Conservation (phyloP, 805 yeast species). For the Pichia phayaonensis region DNA sequence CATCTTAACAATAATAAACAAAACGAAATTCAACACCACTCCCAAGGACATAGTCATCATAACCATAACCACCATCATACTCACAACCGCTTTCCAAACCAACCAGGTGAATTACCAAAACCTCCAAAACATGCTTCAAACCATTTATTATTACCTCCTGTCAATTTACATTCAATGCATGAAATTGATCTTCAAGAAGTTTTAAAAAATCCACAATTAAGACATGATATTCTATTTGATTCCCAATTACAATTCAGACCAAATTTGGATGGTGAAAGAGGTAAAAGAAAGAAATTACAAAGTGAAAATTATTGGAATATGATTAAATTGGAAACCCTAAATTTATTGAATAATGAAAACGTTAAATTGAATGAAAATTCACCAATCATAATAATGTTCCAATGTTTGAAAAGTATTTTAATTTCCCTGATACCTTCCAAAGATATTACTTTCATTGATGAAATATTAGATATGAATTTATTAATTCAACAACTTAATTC, state of each 20-base stretch:
- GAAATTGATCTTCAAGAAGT: constrained; percentile 87
- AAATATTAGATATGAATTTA: constrained; percentile 69
- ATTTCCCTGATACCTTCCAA: constrained; percentile 69
- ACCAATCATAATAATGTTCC: constrained; percentile 58
- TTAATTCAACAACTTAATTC: constrained; percentile 66
- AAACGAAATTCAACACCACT: neutral
- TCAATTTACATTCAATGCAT: constrained; percentile 68
- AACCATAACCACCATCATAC: constrained; percentile 1
- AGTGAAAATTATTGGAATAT: constrained; percentile 83
- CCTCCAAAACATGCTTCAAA: constrained; percentile 12
- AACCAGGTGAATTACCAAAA: neutral
- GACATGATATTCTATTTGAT: constrained; percentile 90
- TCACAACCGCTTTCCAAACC: neutral
- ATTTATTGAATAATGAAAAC: constrained; percentile 18
- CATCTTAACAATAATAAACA: neutral
- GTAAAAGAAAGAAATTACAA: constrained; percentile 63
- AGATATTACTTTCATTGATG: constrained; percentile 59
- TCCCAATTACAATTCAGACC: constrained; percentile 90
- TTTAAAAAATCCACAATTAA: constrained; percentile 80
- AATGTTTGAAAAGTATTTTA: constrained; percentile 71
- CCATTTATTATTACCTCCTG: constrained; percentile 56
- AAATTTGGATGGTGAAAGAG: constrained; percentile 85
- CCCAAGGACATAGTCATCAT: too few species aligned
- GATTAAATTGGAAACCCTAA: constrained; percentile 58
- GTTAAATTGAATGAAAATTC: constrained; percentile 15